phyloP scores from a whole-genome alignment of 1,139 yeast species.

The Protomyces gravidus region DNA sequence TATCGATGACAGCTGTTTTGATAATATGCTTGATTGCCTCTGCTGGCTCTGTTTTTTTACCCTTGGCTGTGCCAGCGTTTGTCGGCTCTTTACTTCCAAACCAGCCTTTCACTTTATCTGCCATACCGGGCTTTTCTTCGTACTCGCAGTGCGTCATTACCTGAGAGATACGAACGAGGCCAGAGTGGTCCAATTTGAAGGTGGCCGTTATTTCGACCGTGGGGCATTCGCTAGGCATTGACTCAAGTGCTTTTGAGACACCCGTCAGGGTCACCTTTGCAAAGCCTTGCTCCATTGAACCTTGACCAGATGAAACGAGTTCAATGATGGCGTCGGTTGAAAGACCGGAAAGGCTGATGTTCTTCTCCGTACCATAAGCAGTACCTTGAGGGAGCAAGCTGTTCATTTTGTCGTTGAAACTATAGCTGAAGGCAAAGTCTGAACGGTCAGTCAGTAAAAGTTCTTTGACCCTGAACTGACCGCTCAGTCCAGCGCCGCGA shows the following conservation, averaged over 20 bases:
- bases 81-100: constrained; percentile 18
- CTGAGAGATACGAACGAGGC: constrained; percentile 4
- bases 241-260: constrained; percentile 5
- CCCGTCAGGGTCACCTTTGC: constrained; percentile 8
- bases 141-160: constrained; percentile 17
- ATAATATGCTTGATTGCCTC: constrained; percentile 30
- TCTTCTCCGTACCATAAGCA: constrained; percentile 3
- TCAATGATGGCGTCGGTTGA: not conserved
- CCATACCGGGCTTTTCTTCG: constrained; percentile 5
- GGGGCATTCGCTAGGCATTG: constrained; percentile 3
- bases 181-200: constrained; percentile 22
- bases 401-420: not conserved
- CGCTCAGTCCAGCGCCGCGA: constrained; percentile 65
- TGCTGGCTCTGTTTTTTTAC: constrained; percentile 14
- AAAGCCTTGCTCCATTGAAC: not conserved
- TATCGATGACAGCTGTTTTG: constrained; percentile 33
- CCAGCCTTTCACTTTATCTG: constrained; percentile 23
- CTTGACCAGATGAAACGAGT: not conserved
- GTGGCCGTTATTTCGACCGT: constrained; percentile 10
- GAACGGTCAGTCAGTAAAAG: constrained; percentile 58
- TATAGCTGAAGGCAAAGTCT: constrained; percentile 45
- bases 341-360: not conserved
- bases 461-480: constrained; percentile 57
- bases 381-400: constrained; percentile 45
- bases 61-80: not conserved